phyloP scores from a whole-genome alignment of 441 rosid genomes.

The Monsonia emarginata region DNA sequence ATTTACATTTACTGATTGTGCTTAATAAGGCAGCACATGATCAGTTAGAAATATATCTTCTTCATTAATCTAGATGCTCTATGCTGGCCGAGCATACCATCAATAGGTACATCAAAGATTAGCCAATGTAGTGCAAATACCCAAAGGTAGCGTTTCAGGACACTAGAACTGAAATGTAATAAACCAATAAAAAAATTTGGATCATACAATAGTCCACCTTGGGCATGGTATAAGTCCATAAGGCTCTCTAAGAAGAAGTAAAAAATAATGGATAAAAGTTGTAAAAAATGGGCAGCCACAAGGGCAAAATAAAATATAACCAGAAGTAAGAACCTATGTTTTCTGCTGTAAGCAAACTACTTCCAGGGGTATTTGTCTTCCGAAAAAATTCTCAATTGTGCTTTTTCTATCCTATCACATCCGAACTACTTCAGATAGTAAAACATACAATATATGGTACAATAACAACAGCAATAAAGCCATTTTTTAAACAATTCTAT shows the following conservation, averaged over 20 bases:
- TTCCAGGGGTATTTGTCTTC: too few relatives aligned
- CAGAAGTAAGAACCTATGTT: neutral
- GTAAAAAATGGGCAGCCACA: too few relatives aligned
- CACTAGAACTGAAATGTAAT: neutral
- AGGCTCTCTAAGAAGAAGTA: too few relatives aligned
- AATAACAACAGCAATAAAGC: neutral
- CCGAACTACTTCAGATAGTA: neutral
- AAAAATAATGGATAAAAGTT: neutral
- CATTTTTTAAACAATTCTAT: neutral
- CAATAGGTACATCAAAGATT: too few relatives aligned
- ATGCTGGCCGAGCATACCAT: conserved; percentile 1
- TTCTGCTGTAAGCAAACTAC: neutral
- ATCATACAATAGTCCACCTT: neutral
- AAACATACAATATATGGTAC: neutral
- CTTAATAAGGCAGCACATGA: neutral
- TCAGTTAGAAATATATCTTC: neutral
- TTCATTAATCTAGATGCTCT: neutral
- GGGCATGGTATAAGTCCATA: neutral
- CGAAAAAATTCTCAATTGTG: too few relatives aligned
- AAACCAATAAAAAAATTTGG: neutral
- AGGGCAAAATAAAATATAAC: neutral
- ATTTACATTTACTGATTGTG: neutral
- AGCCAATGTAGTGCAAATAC: conserved; percentile 1
- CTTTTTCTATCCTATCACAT: neutral
- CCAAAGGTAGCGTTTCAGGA: neutral